Evolutionary conservation across 306 rosid species (phyloP).

Genomic region (Prosopis cineraria): DNA sequence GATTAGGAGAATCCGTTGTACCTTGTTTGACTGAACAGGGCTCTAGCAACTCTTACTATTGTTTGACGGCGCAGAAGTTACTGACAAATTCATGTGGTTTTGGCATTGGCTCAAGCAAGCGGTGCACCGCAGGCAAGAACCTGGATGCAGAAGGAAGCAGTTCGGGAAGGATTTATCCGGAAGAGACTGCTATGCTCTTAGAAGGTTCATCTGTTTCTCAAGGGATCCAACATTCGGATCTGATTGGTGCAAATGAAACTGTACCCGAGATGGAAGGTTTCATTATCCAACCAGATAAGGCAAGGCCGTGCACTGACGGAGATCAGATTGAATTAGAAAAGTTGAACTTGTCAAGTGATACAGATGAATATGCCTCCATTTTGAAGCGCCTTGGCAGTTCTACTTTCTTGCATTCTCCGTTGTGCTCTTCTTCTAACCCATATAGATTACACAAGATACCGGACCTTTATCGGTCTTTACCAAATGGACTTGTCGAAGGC

Average conservation of each 20-base stretch:
- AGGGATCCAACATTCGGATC: conserved; percentile 40
- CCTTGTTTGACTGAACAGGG: conserved; percentile 37
- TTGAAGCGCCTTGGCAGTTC: conserved; percentile 63
- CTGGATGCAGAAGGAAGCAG: conserved; percentile 38
- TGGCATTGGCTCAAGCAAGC: conserved; percentile 32
- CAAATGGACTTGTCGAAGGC: conserved; percentile 74
- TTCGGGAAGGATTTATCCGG: conserved; percentile 40
- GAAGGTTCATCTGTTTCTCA: conserved; percentile 48
- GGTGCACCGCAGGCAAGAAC: conserved; percentile 39
- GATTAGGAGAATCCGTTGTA: conserved; percentile 29
- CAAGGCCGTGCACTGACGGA: conserved; percentile 45
- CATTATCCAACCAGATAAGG: conserved; percentile 58
- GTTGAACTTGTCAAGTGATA: conserved; percentile 44
- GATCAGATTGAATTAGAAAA: conserved; percentile 51
- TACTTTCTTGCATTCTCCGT: conserved; percentile 60
- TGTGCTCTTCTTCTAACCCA: conserved; percentile 52
- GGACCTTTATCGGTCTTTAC: conserved; percentile 52
- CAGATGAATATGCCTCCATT: conserved; percentile 53
- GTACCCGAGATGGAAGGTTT: conserved; percentile 80
- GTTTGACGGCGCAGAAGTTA: conserved; percentile 37
- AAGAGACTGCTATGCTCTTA: conserved; percentile 38
- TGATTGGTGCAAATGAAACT: conserved; percentile 46
- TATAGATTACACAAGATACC: conserved; percentile 42
- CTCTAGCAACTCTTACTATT: conserved; percentile 23
- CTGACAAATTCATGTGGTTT: conserved; percentile 24